These are phyloP conservation scores for Neoarthrinium moseri DNA, from an alignment of 2,329 filamentous ascomycete species.

Conservation along the genomic window DNA sequence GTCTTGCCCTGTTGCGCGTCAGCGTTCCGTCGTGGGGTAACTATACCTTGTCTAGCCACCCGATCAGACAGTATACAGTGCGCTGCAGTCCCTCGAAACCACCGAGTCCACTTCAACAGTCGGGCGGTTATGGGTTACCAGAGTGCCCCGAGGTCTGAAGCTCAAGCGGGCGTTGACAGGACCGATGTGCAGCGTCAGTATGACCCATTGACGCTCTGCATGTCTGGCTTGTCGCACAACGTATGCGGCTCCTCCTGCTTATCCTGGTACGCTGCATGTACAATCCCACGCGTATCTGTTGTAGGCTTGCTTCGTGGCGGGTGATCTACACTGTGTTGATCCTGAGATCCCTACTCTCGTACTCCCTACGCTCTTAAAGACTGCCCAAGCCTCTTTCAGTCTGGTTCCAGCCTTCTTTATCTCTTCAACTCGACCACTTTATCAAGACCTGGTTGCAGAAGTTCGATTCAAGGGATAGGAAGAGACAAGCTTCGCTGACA, in stretches of 20 bases:
- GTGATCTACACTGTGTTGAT: conserved; percentile 6
- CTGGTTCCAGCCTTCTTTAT: not conserved
- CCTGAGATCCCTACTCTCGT: not conserved
- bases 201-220: too few relatives aligned
- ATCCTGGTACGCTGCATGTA: not conserved
- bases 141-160: too few relatives aligned
- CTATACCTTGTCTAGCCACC: too few relatives aligned
- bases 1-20: too few relatives aligned
- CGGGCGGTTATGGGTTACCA: too few relatives aligned
- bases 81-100: too few relatives aligned
- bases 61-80: too few relatives aligned
- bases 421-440: not conserved
- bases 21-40: too few relatives aligned
- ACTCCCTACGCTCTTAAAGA: not conserved
- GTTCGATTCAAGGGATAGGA: not conserved
- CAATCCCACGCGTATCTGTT: conserved; percentile 2
- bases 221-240: conserved; percentile 4
- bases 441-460: not conserved
- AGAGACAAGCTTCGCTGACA: conserved; percentile 5
- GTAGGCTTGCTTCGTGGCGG: not conserved
- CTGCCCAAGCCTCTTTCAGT: not conserved
- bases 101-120: too few relatives aligned
- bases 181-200: too few relatives aligned
- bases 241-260: conserved; percentile 1
- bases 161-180: too few relatives aligned